Conservation (phyloP, 306 rosid genomes). For the Abrus pulchellus region DNA sequence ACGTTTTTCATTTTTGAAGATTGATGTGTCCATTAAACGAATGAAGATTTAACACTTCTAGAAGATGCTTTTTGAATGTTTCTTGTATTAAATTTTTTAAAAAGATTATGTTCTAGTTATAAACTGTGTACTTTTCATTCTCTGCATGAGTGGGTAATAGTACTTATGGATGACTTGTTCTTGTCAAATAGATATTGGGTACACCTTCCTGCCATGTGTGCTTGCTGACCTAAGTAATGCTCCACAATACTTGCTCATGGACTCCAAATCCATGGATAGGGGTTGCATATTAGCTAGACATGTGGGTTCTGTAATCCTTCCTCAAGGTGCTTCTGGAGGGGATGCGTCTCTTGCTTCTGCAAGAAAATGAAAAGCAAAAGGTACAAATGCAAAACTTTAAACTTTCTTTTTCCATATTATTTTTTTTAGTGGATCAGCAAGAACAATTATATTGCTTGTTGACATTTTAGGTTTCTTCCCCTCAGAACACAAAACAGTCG, state of each 20-base stretch:
- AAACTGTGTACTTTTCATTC: conserved; percentile 20
- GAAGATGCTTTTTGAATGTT: background rate
- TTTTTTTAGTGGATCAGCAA: background rate
- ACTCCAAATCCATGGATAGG: conserved; percentile 55
- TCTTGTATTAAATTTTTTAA: background rate
- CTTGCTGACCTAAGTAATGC: conserved; percentile 92
- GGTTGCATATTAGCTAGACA: conserved; percentile 75
- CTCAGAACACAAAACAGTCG: background rate
- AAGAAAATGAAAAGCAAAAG: conserved; percentile 60
- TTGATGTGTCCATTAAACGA: conserved; percentile 16
- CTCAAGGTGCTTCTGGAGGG: conserved; percentile 85
- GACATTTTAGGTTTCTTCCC: background rate
- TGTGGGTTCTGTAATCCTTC: conserved; percentile 89
- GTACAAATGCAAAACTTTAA: conserved; percentile 47
- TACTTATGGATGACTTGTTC: conserved; percentile 35
- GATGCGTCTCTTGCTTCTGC: conserved; percentile 85
- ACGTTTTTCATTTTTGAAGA: background rate
- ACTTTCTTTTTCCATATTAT: background rate
- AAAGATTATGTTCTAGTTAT: background rate
- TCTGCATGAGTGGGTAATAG: conserved; percentile 30
- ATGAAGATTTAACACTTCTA: background rate
- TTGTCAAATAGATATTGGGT: conserved; percentile 72
- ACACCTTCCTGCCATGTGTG: conserved; percentile 91
- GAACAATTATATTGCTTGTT: conserved; percentile 8
- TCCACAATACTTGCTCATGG: conserved; percentile 76